phyloP scores from a whole-genome alignment of 2,329 filamentous ascomycete genomes.

The Chaetomiaceae sp. region DNA sequence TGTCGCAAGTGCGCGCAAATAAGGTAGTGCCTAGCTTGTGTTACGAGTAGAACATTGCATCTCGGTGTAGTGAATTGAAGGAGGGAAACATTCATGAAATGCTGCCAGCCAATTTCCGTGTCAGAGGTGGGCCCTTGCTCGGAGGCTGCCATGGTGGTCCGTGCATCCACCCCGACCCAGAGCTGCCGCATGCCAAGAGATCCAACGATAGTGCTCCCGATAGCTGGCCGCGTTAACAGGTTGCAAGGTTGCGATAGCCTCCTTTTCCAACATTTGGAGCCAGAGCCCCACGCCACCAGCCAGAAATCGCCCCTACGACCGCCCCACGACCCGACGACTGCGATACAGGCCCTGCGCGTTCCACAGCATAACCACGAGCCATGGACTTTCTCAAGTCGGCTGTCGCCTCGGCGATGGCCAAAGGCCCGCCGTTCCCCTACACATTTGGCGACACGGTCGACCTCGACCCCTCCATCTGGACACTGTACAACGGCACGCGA shows the following conservation, averaged over 20 bases:
- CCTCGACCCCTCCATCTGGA: slow-evolving; percentile 90
- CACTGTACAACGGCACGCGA: slow-evolving; percentile 89
- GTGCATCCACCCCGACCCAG: neutral
- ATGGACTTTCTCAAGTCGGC: slow-evolving; percentile 99
- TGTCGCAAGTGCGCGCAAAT: no score
- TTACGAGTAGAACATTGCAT: no score
- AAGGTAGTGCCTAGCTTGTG: no score
- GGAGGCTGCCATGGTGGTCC: no score
- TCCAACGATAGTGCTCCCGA: no score
- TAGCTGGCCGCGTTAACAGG: slow-evolving; percentile 23
- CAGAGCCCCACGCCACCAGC: no score
- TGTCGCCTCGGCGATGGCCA: slow-evolving; percentile 92
- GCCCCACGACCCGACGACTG: neutral
- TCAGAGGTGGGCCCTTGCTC: no score
- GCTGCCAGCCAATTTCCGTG: no score
- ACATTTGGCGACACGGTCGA: slow-evolving; percentile 90
- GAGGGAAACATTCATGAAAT: no score
- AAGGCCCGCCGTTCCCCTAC: slow-evolving; percentile 89
- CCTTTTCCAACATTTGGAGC: neutral
- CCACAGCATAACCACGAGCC: slow-evolving; percentile 8
- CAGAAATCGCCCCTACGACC: neutral
- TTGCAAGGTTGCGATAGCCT: slow-evolving; percentile 22
- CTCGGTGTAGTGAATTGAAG: no score
- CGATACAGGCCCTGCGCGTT: neutral
- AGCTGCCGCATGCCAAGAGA: no score